These are phyloP conservation scores for Fraxinus latifolia DNA, from an alignment of 305 asterid genomes.

Conservation along the genomic window DNA sequence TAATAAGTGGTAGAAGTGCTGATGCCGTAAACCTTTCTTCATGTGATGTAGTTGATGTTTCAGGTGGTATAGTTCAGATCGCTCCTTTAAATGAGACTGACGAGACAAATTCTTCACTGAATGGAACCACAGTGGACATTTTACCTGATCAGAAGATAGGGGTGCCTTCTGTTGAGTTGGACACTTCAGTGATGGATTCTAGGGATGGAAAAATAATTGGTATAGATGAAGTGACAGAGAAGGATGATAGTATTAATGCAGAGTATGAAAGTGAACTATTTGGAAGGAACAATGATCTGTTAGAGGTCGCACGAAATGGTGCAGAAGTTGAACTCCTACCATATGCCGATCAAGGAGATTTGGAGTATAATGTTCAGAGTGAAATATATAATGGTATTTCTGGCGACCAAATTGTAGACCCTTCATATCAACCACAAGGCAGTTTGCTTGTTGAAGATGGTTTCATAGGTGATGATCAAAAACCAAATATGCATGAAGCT, in stretches of 20 bases:
- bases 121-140: constrained; percentile 25
- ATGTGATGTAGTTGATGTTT: constrained; percentile 31
- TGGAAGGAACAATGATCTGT: constrained; percentile 29
- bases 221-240: constrained; percentile 34
- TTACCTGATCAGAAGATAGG: constrained; percentile 36
- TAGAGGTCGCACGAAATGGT: constrained; percentile 35
- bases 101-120: constrained; percentile 27
- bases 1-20: constrained; percentile 26
- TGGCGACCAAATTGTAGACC: constrained; percentile 36
- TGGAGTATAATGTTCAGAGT: constrained; percentile 32
- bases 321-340: constrained; percentile 37
- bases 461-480: constrained; percentile 35
- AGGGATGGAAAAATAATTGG: constrained; percentile 33
- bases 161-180: constrained; percentile 33
- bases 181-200: constrained; percentile 28
- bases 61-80: constrained; percentile 29
- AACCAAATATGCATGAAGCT: constrained; percentile 33
- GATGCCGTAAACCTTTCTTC: constrained; percentile 31
- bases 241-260: constrained; percentile 33
- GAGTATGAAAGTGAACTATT: constrained; percentile 34
- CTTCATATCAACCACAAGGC: constrained; percentile 25
- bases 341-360: constrained; percentile 27
- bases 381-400: constrained; percentile 30
- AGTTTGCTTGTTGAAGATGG: constrained; percentile 34
- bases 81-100: constrained; percentile 25